Percentiles rank a stretch among this genome's conserved stretches.
These are phyloP conservation scores for Cryptosporidium sp. DNA, from an alignment of 169 alveolate genomes.

Conservation along the genomic window DNA sequence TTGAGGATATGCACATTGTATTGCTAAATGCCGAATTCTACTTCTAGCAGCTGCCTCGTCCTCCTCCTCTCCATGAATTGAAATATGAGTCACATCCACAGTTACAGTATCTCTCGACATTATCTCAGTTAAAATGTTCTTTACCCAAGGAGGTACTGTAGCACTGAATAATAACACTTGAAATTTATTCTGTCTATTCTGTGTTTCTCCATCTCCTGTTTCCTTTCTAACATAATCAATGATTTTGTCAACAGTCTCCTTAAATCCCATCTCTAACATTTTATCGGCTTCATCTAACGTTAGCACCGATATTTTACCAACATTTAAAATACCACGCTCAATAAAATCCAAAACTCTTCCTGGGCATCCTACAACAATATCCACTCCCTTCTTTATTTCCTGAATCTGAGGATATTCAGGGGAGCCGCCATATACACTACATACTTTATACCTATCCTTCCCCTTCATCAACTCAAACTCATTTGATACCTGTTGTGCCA, in stretches of 20 bases:
- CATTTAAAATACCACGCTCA: constrained; percentile 85
- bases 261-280: constrained; percentile 89
- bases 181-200: constrained; percentile 54
- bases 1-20: constrained; percentile 86
- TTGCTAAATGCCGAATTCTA: constrained; percentile 88
- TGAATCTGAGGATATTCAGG: constrained; percentile 82
- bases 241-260: constrained; percentile 87
- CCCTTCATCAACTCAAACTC: constrained; percentile 86
- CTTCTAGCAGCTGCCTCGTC: constrained; percentile 84
- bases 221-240: constrained; percentile 80
- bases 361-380: constrained; percentile 89
- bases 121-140: constrained; percentile 80
- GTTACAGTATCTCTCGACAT: constrained; percentile 75
- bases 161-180: constrained; percentile 91
- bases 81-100: constrained; percentile 79
- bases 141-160: constrained; percentile 92
- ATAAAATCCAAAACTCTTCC: constrained; percentile 90
- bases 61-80: constrained; percentile 85
- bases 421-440: constrained; percentile 90
- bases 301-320: constrained; percentile 72
- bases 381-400: constrained; percentile 86
- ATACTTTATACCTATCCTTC: constrained; percentile 79
- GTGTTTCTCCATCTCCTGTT: constrained; percentile 38
- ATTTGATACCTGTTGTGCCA: constrained; percentile 91
- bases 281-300: constrained; percentile 90